phyloP scores from a whole-genome alignment of 23 red algal species.

The Gracilariopsis chorda region DNA sequence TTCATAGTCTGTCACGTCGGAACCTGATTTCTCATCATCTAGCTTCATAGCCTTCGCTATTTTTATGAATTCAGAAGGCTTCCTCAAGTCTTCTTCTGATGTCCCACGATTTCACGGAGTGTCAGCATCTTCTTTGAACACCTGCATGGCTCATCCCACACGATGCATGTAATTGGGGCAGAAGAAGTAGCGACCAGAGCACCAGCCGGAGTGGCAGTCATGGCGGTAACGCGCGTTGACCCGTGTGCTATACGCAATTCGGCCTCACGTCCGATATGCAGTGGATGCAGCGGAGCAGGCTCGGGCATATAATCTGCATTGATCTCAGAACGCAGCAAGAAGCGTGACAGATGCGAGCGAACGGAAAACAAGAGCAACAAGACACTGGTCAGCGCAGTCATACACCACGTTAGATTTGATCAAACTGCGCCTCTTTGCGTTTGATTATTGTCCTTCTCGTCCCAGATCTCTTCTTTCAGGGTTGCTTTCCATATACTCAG shows the following conservation, averaged over 20 bases:
- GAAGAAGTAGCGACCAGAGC: constrained; percentile 43
- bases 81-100: not conserved
- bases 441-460: constrained; percentile 5
- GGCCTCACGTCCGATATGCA: not conserved
- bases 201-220: constrained; percentile 15
- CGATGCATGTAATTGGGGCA: constrained; percentile 33
- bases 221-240: not conserved
- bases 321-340: too few relatives aligned
- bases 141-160: constrained; percentile 54
- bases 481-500: not conserved
- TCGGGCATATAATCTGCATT: not conserved
- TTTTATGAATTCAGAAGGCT: not conserved
- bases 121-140: constrained; percentile 52
- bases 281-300: not conserved
- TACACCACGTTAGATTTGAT: not conserved
- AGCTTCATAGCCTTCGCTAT: constrained; percentile 14
- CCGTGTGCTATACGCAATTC: constrained; percentile 22
- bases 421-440: constrained; percentile 1
- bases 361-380: too few relatives aligned
- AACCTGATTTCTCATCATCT: not conserved
- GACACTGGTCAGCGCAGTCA: too few relatives aligned
- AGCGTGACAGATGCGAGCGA: too few relatives aligned
- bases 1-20: not conserved
- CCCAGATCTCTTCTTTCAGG: not conserved
- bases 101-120: not conserved